Evolutionary conservation across 768 basidiomycete genomes (phyloP), one percentile per base, ranked within the genome.

Genomic region (Mycena pura): DNA sequence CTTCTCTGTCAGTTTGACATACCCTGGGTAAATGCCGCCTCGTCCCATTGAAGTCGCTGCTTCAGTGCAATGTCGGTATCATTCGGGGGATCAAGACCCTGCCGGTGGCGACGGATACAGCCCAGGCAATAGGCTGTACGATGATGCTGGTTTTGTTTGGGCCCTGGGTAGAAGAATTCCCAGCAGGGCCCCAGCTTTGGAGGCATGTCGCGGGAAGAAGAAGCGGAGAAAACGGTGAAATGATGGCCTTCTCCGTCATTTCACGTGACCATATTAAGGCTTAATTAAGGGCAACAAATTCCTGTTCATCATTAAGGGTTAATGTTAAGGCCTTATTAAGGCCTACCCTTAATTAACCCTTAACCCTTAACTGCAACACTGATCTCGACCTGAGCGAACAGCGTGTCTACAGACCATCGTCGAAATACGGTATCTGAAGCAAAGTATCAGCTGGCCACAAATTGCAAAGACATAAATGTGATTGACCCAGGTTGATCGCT

Each of bases 261-360:
- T 47, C 31, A 47, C 46, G 46, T 47, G 46, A n/a, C 5, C 22
- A 50, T 25, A 29, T 52, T 41, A 52, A 40, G 51, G 22, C n/a
- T 5, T 50, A 19, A 50, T 50, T 50, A 50, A 50, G 34, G 48
- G n/a, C n/a, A n/a, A n/a, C n/a, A n/a, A n/a, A n/a, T n/a, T n/a
- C 22, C 34, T 50, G 38, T 36, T 36, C 32, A 36, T 41, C 28
- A 52, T 52, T 52, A 39, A 41, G 25, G 17, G 25, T 41, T 52
- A 52, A 31, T n/a, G n/a, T n/a, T n/a, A n/a, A n/a, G n/a, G n/a
- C n/a, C n/a, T n/a, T n/a, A n/a, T n/a, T n/a, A n/a, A n/a, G n/a
- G n/a, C n/a, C n/a, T n/a, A n/a, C n/a, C n/a, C n/a, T n/a, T n/a
- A n/a, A n/a, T n/a, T n/a, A n/a, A n/a, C n/a, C n/a, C n/a, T n/a